Percentiles rank a stretch among this genome's conserved stretches.
These are phyloP conservation scores for Beta vulgaris DNA, from an alignment of 148 eudicot species.

Conservation along the genomic window DNA sequence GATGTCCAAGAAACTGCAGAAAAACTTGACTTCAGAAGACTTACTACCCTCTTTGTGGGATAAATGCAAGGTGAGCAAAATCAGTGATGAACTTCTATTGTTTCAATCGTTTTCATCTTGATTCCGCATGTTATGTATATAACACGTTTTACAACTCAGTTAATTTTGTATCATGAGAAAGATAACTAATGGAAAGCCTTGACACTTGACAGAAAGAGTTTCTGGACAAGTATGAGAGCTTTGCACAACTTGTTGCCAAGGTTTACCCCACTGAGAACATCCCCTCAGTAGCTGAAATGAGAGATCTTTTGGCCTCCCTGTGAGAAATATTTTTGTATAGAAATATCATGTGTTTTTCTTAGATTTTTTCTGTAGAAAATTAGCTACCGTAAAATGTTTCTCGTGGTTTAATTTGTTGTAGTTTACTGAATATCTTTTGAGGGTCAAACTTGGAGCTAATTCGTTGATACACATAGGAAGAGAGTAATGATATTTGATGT, in stretches of 20 bases:
- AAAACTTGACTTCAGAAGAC: constrained; percentile 86
- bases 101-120: constrained; percentile 4
- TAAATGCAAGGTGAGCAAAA: constrained; percentile 79
- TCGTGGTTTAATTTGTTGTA: constrained; percentile 3
- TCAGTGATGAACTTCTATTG: background rate
- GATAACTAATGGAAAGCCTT: constrained; percentile 14
- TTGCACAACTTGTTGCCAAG: constrained; percentile 81
- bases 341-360: background rate
- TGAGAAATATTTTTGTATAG: constrained; percentile 27
- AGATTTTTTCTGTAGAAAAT: constrained; percentile 9
- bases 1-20: constrained; percentile 87
- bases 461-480: background rate
- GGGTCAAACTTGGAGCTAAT: background rate
- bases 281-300: constrained; percentile 75
- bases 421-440: background rate
- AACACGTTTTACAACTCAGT: background rate
- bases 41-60: constrained; percentile 92
- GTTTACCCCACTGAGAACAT: constrained; percentile 72
- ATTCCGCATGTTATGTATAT: background rate
- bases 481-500: background rate
- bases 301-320: constrained; percentile 72
- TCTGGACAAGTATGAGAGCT: constrained; percentile 88
- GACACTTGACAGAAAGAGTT: constrained; percentile 71
- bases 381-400: background rate
- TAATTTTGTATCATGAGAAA: background rate